Evolutionary conservation across 2,329 filamentous ascomycete species (phyloP).

Genomic region (Ophiostoma ips): DNA sequence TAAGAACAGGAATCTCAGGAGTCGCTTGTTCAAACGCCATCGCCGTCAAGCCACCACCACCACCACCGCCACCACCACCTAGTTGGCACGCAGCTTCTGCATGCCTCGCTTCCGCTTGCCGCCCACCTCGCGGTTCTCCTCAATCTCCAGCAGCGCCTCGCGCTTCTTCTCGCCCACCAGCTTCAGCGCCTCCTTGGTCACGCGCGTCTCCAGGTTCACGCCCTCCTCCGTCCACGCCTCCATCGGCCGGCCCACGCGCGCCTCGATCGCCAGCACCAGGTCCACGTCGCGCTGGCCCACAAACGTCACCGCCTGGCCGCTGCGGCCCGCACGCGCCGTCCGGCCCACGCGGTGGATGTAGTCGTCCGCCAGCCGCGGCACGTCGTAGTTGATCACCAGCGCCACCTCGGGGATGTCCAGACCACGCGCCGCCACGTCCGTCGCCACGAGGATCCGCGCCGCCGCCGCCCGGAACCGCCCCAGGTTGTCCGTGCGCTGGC

Average conservation of each 20-base stretch:
- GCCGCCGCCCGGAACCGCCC: slow-evolving; percentile 82
- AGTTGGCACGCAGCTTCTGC: slow-evolving; percentile 33
- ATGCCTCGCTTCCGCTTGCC: slow-evolving; percentile 61
- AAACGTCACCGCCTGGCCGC: slow-evolving; percentile 71
- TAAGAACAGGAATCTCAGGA: no score
- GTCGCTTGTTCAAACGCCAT: no score
- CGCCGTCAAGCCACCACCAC: background rate
- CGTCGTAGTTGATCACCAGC: slow-evolving; percentile 87
- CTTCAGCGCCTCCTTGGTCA: slow-evolving; percentile 75
- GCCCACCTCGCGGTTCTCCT: slow-evolving; percentile 79
- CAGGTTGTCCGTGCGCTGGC: slow-evolving; percentile 74
- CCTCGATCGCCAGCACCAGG: slow-evolving; percentile 80
- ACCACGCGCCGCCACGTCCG: slow-evolving; percentile 86
- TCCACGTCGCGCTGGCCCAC: slow-evolving; percentile 89
- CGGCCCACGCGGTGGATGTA: slow-evolving; percentile 95
- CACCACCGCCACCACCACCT: background rate
- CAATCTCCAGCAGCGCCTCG: slow-evolving; percentile 79
- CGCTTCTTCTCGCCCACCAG: slow-evolving; percentile 90
- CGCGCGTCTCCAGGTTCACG: slow-evolving; percentile 84
- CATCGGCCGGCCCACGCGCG: slow-evolving; percentile 67
- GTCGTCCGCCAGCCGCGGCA: slow-evolving; percentile 90
- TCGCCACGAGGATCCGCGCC: slow-evolving; percentile 81
- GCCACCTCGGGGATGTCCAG: slow-evolving; percentile 88
- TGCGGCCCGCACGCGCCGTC: slow-evolving; percentile 80
- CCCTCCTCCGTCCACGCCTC: slow-evolving; percentile 76